Conservation (phyloP, 202 grass and related monocot species). For the Dendrocalamus latiflorus region DNA sequence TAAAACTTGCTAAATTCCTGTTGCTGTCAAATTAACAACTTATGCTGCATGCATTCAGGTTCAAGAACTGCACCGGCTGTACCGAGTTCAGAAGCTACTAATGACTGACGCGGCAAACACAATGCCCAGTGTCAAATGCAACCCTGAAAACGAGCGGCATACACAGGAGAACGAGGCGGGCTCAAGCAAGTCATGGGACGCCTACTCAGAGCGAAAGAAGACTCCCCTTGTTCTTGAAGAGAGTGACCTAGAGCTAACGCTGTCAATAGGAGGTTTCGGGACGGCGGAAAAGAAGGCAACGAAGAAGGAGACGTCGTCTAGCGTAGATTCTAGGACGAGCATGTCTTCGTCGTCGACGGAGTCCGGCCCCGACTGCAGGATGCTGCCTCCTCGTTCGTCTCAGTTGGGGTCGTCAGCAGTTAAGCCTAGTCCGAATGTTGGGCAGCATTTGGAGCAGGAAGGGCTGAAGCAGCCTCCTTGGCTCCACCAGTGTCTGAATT, state of each 20-base stretch:
- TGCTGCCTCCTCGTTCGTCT: not conserved
- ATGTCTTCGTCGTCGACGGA: constrained; percentile 48
- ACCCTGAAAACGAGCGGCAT: constrained; percentile 21
- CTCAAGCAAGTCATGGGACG: constrained; percentile 40
- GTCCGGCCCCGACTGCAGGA: constrained; percentile 16
- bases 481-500: constrained; percentile 39
- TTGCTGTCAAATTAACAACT: not conserved
- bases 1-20: not conserved
- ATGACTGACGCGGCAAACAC: constrained; percentile 47
- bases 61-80: constrained; percentile 78
- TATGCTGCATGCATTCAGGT: constrained; percentile 37
- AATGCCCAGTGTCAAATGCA: not conserved
- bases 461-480: constrained; percentile 38
- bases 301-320: constrained; percentile 15
- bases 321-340: constrained; percentile 47
- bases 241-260: constrained; percentile 64
- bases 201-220: constrained; percentile 22
- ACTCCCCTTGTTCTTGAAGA: constrained; percentile 25
- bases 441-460: constrained; percentile 30
- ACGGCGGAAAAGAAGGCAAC: not conserved
- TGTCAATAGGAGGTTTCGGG: constrained; percentile 46
- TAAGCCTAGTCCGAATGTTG: not conserved
- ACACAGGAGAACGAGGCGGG: constrained; percentile 23
- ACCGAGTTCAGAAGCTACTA: constrained; percentile 65
- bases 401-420: not conserved